A percentile compares a stretch with the other conserved stretches of the same genome.
Evolutionary conservation across 495 filamentous ascomycete genomes (phyloP).

Genomic region (Chaetomidium leptoderma): DNA sequence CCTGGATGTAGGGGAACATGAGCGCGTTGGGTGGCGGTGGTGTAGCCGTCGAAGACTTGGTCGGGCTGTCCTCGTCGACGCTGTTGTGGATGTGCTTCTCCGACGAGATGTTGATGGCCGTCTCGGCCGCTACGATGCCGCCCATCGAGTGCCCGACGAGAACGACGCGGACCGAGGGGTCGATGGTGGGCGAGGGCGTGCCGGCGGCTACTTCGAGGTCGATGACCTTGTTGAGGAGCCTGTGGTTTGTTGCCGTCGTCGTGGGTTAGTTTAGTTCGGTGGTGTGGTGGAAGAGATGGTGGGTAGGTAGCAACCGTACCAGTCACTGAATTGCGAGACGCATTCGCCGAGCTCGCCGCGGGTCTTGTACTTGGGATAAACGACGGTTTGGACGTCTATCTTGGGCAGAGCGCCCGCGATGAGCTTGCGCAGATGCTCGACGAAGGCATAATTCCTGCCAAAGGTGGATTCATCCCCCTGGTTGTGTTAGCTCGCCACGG

Average conservation of each 20-base stretch:
- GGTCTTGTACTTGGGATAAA: conserved; percentile 91
- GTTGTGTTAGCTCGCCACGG: conserved; percentile 6
- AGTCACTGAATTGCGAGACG: conserved; percentile 79
- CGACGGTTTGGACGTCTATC: conserved; percentile 61
- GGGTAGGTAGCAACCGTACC: conserved; percentile 45
- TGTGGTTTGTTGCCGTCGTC: conserved; percentile 27
- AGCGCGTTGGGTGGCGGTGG: conserved; percentile 37
- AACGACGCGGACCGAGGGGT: conserved; percentile 80
- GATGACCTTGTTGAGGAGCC: conserved; percentile 87
- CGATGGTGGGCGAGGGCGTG: conserved; percentile 82
- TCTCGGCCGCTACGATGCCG: conserved; percentile 91
- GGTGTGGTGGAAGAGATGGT: neutral
- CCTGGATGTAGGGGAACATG: conserved; percentile 73
- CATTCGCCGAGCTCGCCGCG: conserved; percentile 78
- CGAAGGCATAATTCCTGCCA: conserved; percentile 57
- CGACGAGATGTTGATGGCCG: conserved; percentile 61
- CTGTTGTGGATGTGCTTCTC: conserved; percentile 59
- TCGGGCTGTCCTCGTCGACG: conserved; percentile 28
- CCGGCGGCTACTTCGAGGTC: conserved; percentile 81
- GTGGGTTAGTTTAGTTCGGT: too few species aligned
- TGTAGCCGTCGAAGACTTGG: conserved; percentile 27
- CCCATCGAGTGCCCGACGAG: conserved; percentile 95
- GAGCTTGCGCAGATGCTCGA: conserved; percentile 65
- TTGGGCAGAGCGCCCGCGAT: conserved; percentile 69
- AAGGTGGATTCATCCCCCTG: conserved; percentile 92